These are phyloP conservation scores for Amoeboaphelidium occidentale DNA, from an alignment of 371 early-diverging fungal genomes.

Conservation along the genomic window DNA sequence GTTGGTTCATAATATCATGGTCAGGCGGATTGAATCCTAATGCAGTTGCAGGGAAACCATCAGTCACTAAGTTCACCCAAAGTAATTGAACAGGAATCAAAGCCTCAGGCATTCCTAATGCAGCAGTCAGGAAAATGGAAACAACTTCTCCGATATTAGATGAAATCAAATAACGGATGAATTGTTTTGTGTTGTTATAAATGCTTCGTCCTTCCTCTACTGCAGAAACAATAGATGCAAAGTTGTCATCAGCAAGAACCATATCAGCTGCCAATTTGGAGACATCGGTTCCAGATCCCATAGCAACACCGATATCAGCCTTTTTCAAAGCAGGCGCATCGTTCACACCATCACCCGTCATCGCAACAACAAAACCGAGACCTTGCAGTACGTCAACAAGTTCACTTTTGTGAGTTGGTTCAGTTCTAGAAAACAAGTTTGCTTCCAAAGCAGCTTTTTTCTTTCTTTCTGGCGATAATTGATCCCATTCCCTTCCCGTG, in stretches of 20 bases:
- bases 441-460: conserved; percentile 40
- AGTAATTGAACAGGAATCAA: conserved; percentile 88
- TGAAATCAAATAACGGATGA: conserved; percentile 67
- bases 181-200: conserved; percentile 92
- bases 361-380: conserved; percentile 71
- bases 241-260: conserved; percentile 92
- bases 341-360: conserved; percentile 97
- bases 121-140: conserved; percentile 67
- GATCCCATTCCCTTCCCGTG: conserved; percentile 84
- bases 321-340: conserved; percentile 92
- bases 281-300: conserved; percentile 95
- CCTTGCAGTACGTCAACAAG: conserved; percentile 69
- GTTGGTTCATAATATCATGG: conserved; percentile 70
- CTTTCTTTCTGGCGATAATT: conserved; percentile 41
- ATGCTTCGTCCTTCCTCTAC: conserved; percentile 91
- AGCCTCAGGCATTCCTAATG: conserved; percentile 84
- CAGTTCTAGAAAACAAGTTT: conserved; percentile 71
- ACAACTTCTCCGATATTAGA: conserved; percentile 73
- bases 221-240: conserved; percentile 82
- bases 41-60: conserved; percentile 89
- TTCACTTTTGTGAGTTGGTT: conserved; percentile 80
- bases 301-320: conserved; percentile 94
- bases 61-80: conserved; percentile 95
- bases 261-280: conserved; percentile 92
- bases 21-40: conserved; percentile 92